A percentile compares a stretch with the other conserved stretches of the same genome.
Evolutionary conservation across 257 asterid species (phyloP).

Genomic region (Lycium ferocissimum): DNA sequence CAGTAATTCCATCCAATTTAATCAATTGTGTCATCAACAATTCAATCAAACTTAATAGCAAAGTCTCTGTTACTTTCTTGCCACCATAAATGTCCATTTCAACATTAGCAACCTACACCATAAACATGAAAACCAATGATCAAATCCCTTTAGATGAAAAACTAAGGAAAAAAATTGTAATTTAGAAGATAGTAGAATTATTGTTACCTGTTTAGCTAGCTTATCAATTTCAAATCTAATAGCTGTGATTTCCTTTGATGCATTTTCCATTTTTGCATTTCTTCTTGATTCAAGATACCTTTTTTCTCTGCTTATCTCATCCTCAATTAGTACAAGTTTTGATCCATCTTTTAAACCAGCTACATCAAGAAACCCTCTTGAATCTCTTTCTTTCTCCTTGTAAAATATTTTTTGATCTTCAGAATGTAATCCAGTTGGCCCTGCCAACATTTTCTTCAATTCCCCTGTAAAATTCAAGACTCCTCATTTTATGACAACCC

Average conservation of each 20-base stretch:
- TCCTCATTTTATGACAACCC: slow-evolving; percentile 14
- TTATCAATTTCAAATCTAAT: slow-evolving; percentile 74
- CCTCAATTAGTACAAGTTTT: slow-evolving; percentile 68
- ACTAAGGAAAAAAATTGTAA: too few species aligned
- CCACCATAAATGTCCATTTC: slow-evolving; percentile 79
- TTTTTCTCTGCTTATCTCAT: slow-evolving; percentile 66
- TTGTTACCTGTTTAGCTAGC: slow-evolving; percentile 72
- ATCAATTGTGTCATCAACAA: slow-evolving; percentile 81
- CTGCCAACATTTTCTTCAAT: slow-evolving; percentile 73
- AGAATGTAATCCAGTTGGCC: slow-evolving; percentile 64
- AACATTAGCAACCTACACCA: slow-evolving; percentile 64
- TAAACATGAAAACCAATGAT: not conserved
- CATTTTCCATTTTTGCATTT: slow-evolving; percentile 62
- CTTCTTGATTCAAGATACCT: slow-evolving; percentile 54
- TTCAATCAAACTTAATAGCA: slow-evolving; percentile 68
- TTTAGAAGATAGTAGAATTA: too few species aligned
- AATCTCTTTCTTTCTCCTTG: slow-evolving; percentile 80
- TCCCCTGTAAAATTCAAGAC: slow-evolving; percentile 60
- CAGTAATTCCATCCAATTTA: slow-evolving; percentile 80
- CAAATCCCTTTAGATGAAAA: not conserved
- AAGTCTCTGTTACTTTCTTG: slow-evolving; percentile 72
- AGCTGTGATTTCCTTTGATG: slow-evolving; percentile 66
- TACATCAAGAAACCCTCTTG: slow-evolving; percentile 69
- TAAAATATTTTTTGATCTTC: slow-evolving; percentile 73
- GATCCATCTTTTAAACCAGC: slow-evolving; percentile 79